These are phyloP conservation scores for Paecilomyces formosus DNA, from an alignment of 2,329 filamentous ascomycete species.

Conservation along the genomic window DNA sequence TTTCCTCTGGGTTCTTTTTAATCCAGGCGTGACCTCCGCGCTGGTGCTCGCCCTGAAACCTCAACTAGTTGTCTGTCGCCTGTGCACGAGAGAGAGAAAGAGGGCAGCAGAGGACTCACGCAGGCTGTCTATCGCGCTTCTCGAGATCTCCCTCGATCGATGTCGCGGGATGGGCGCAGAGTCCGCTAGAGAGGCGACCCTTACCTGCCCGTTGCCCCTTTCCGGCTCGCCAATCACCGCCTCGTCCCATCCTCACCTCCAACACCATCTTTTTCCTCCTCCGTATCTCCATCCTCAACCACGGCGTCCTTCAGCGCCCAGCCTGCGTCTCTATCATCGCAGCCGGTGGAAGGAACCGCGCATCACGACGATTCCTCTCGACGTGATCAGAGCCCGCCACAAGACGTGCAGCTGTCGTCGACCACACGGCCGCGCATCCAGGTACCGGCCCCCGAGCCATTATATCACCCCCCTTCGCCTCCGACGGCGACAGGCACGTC, in stretches of 20 bases:
- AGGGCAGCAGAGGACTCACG: not conserved
- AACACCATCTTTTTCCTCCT: not conserved
- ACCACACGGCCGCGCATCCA: constrained; percentile 3
- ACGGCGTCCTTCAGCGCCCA: constrained; percentile 18
- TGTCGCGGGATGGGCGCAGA: not conserved
- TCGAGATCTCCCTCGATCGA: not conserved
- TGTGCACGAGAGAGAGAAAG: not conserved
- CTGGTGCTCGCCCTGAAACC: not conserved
- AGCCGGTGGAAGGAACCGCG: constrained; percentile 29
- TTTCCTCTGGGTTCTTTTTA: not conserved
- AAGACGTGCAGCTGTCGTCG: constrained; percentile 1
- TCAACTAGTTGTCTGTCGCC: not conserved
- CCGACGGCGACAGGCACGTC: constrained; percentile 3
- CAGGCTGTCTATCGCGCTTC: no score
- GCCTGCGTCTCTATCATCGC: constrained; percentile 26
- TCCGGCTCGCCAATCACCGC: constrained; percentile 16
- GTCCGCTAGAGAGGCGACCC: not conserved
- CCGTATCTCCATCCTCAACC: constrained; percentile 11
- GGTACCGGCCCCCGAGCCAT: not conserved
- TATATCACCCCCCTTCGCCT: constrained; percentile 9
- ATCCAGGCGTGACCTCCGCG: not conserved
- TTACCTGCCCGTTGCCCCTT: not conserved
- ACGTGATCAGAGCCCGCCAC: not conserved
- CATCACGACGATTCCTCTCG: not conserved
- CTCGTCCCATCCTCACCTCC: constrained; percentile 3